These are phyloP conservation scores for Prinsepia uniflora DNA, from an alignment of 306 rosid species.

Conservation along the genomic window DNA sequence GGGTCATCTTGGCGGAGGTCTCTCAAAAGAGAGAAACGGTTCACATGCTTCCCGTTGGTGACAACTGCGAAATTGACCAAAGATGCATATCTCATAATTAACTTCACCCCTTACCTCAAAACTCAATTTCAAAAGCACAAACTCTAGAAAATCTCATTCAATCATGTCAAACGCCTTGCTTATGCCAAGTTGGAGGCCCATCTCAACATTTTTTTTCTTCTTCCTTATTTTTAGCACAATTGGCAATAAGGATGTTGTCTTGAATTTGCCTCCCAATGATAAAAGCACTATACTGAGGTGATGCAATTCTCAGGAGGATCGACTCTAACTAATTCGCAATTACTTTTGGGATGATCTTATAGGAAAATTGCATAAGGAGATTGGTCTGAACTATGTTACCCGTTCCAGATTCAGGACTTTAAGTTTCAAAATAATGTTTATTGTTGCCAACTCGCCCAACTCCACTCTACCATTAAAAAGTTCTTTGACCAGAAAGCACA, in stretches of 20 bases:
- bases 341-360: background rate
- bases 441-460: no score
- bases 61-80: background rate
- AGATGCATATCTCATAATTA: background rate
- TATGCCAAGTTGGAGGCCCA: background rate
- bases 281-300: background rate
- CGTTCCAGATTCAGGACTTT: background rate
- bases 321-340: background rate
- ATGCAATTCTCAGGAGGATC: background rate
- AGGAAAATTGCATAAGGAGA: background rate
- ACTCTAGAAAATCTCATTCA: background rate
- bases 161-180: background rate
- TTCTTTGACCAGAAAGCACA: no score
- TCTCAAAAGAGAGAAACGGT: background rate
- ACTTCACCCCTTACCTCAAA: background rate
- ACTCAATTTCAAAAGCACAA: background rate
- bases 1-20: background rate
- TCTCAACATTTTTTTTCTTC: background rate
- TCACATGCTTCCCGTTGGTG: background rate
- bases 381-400: no score
- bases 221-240: no score
- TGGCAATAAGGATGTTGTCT: background rate
- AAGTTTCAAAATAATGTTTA: background rate
- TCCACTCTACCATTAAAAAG: no score
- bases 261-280: background rate